Conservation (phyloP, 75 land plant species). For the Selaginella moellendorffii region DNA sequence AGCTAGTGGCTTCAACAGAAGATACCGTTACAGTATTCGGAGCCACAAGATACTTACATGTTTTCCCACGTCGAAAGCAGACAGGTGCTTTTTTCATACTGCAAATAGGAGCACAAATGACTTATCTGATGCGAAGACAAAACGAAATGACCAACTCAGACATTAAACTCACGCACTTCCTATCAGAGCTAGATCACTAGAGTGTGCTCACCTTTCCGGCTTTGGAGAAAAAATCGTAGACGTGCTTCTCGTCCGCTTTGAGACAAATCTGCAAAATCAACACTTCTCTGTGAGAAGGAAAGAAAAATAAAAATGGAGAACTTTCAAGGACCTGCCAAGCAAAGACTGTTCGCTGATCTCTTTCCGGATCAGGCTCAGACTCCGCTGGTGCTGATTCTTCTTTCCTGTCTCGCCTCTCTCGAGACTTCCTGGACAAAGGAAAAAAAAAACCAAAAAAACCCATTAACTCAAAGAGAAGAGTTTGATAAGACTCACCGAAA, state of each 20-base stretch:
- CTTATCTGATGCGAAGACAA: not conserved
- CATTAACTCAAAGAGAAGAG: not conserved
- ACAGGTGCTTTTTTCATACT: slow-evolving; percentile 15
- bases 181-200: no score
- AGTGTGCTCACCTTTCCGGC: slow-evolving; percentile 91
- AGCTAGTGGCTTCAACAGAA: no score
- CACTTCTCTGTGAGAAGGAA: no score
- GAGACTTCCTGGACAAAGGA: not conserved
- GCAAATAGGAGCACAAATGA: slow-evolving; percentile 22
- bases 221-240: slow-evolving; percentile 87
- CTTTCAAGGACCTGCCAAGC: slow-evolving; percentile 99
- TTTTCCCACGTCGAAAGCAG: slow-evolving; percentile 20
- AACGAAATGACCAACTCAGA: no score
- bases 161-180: no score
- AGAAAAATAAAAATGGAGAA: no score
- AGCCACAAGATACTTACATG: not conserved
- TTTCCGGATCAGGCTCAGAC: slow-evolving; percentile 94
- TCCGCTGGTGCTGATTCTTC: slow-evolving; percentile 45
- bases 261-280: slow-evolving; percentile 68
- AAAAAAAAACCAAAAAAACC: no score
- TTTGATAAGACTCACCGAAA: not conserved
- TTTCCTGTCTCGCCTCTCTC: slow-evolving; percentile 32
- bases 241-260: slow-evolving; percentile 92
- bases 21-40: not conserved
- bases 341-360: slow-evolving; percentile 98